Evolutionary conservation across 2,329 filamentous ascomycete genomes (phyloP), one percentile per base, ranked within the genome.

Genomic region (Xylariaceae sp.): DNA sequence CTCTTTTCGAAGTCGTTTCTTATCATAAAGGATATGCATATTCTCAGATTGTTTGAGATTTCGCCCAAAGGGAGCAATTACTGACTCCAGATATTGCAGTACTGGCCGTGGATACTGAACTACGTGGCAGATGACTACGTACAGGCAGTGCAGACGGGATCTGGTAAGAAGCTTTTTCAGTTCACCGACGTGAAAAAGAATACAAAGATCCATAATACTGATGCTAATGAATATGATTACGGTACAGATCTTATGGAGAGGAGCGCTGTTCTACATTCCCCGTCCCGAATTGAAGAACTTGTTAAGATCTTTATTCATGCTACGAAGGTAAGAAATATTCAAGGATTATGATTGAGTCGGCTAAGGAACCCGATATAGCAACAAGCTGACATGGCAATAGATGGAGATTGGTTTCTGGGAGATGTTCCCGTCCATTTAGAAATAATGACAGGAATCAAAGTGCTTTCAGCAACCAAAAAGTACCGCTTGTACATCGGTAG

Each of bases 21-120:
- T n/a, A n/a, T n/a, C n/a, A n/a, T n/a, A n/a, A n/a, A n/a, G n/a
- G n/a, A n/a, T n/a, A n/a, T n/a, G n/a, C n/a, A n/a, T n/a, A n/a
- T n/a, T n/a, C n/a, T n/a, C n/a, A n/a, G n/a, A n/a, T n/a, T n/a
- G n/a, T n/a, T n/a, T n/a, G n/a, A n/a, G n/a, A n/a, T n/a, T n/a
- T n/a, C n/a, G n/a, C n/a, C n/a, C n/a, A n/a, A n/a, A 5, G 15
- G 13, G 9, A 18, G 20, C 13, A 8, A 26, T 11, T 11, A 26
- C 48, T 58, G 29, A 58, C 26, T 40, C 21, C 16, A 13, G n/a
- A 11, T 33, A 3, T 27, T 13, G 15, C 5, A 59, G 15, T 97
- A 96, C 75, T 94, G 89, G 87, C 82, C 85, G 39, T 97, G 93
- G 93, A 91, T 97, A 61, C 80, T 92, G 68, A 95, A 91, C 66